Evolutionary conservation across 1,139 yeast species (phyloP).

Genomic region (Saccharomyces hybrid): DNA sequence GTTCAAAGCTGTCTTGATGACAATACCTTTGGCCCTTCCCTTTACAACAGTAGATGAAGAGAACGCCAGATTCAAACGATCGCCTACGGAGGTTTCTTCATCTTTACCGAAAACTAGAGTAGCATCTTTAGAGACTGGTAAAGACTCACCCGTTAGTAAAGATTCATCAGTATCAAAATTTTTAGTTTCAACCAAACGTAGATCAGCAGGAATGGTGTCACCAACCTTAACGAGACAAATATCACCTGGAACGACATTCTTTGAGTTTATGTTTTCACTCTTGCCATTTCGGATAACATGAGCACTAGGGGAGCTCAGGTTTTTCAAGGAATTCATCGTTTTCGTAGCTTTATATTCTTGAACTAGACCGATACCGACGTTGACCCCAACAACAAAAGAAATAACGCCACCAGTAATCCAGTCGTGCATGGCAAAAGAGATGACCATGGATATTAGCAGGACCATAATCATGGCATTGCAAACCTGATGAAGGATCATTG

Average conservation of each 20-base stretch:
- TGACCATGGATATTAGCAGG: constrained; percentile 77
- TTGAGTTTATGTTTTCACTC: too few relatives aligned
- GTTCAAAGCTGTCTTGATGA: constrained; percentile 75
- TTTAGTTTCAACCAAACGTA: too few relatives aligned
- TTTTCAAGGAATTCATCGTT: constrained; percentile 84
- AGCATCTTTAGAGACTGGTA: constrained; percentile 16
- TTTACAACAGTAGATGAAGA: constrained; percentile 96
- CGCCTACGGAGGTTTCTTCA: constrained; percentile 49
- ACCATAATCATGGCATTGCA: constrained; percentile 87
- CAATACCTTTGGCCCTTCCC: constrained; percentile 90
- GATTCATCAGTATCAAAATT: too few relatives aligned
- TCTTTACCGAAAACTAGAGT: constrained; percentile 33
- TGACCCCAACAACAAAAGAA: constrained; percentile 82
- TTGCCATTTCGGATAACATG: too few relatives aligned
- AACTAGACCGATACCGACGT: constrained; percentile 88
- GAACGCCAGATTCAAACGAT: constrained; percentile 70
- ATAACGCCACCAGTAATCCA: constrained; percentile 90
- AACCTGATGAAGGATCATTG: constrained; percentile 73
- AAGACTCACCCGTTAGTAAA: too few relatives aligned
- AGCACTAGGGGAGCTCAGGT: constrained; percentile 19
- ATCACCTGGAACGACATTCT: too few relatives aligned
- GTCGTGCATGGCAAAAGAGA: constrained; percentile 85
- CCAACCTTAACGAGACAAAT: too few relatives aligned
- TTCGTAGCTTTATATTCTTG: constrained; percentile 95
- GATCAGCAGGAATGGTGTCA: too few relatives aligned